Evolutionary conservation across 768 basidiomycete species (phyloP).

Genomic region (Podaxis pistillaris): DNA sequence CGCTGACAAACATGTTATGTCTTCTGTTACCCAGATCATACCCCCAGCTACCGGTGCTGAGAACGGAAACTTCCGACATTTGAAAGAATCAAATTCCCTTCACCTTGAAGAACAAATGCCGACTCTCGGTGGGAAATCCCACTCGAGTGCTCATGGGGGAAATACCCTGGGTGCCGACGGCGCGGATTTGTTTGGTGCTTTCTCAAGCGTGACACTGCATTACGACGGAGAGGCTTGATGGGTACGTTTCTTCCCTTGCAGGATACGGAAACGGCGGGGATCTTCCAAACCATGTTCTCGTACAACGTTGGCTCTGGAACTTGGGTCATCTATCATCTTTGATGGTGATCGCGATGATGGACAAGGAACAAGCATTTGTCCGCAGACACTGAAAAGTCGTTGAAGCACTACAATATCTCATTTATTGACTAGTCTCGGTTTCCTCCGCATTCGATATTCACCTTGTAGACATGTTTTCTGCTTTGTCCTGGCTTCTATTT

Average conservation of each 20-base stretch:
- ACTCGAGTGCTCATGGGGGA: slow-evolving; percentile 6
- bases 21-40: slow-evolving; percentile 6
- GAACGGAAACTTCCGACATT: slow-evolving; percentile 84
- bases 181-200: slow-evolving; percentile 78
- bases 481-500: slow-evolving; percentile 6
- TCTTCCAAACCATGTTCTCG: slow-evolving; percentile 13
- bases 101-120: slow-evolving; percentile 75
- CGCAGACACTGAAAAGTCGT: neutral
- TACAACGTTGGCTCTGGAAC: slow-evolving; percentile 9
- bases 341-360: slow-evolving; percentile 11
- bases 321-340: slow-evolving; percentile 13
- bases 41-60: slow-evolving; percentile 71
- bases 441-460: slow-evolving; percentile 13
- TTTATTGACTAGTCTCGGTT: slow-evolving; percentile 13
- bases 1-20: neutral
- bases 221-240: slow-evolving; percentile 67
- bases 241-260: neutral
- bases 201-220: slow-evolving; percentile 86
- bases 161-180: slow-evolving; percentile 23
- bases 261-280: slow-evolving; percentile 5
- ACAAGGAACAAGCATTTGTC: slow-evolving; percentile 8
- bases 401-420: slow-evolving; percentile 9
- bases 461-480: slow-evolving; percentile 13
- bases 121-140: slow-evolving; percentile 13
- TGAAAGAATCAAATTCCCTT: slow-evolving; percentile 89